These are phyloP conservation scores for Corchorus olitorius DNA, from an alignment of 345 rosid species.

Conservation along the genomic window DNA sequence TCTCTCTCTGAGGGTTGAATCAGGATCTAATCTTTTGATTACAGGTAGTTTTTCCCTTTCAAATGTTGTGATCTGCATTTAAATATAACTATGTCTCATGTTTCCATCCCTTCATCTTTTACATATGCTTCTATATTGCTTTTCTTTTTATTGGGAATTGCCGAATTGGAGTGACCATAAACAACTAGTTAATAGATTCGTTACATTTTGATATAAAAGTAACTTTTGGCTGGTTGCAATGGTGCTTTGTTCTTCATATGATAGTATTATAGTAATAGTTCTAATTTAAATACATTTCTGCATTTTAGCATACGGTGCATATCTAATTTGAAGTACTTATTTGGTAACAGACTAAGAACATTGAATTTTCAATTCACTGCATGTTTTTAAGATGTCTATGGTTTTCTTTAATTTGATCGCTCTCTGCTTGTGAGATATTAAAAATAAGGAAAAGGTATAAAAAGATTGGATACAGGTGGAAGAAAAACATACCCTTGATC, in stretches of 20 bases:
- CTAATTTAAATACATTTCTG: too few species aligned
- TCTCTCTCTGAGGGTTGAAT: constrained; percentile 80
- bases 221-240: background rate
- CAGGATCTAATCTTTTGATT: constrained; percentile 94
- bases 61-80: constrained; percentile 17
- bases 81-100: background rate
- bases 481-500: background rate
- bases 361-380: background rate
- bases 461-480: background rate
- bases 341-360: background rate
- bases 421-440: background rate
- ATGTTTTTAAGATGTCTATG: background rate
- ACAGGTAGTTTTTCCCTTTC: constrained; percentile 64
- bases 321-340: background rate
- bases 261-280: too few species aligned
- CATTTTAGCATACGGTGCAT: too few species aligned
- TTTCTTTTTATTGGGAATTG: constrained; percentile 6
- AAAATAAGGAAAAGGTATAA: background rate
- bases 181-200: background rate
- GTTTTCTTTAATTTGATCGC: background rate
- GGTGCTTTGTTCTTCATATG: background rate
- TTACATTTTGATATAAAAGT: background rate
- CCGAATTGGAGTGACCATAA: background rate
- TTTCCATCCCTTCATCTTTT: constrained; percentile 11
- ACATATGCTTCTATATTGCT: constrained; percentile 2